A percentile compares a stretch with the other conserved stretches of the same genome.
These are phyloP conservation scores for Gossypium schwendimanii DNA, from an alignment of 441 rosid species.

Conservation along the genomic window DNA sequence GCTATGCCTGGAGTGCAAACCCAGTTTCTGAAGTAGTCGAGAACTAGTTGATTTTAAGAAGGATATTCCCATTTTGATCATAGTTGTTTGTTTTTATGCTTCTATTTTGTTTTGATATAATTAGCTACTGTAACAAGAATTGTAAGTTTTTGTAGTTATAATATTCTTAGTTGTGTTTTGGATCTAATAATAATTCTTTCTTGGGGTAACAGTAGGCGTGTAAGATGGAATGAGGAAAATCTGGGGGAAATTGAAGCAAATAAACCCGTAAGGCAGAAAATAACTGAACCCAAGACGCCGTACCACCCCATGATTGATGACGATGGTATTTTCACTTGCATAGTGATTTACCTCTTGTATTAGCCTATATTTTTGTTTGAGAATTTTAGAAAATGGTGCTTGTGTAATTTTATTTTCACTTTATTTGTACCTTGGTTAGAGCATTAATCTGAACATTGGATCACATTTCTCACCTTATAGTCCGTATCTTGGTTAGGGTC, in stretches of 20 bases:
- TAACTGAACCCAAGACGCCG: slow-evolving; percentile 99
- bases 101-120: background rate
- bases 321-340: slow-evolving; percentile 51
- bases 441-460: background rate
- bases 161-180: background rate
- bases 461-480: background rate
- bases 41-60: background rate
- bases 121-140: background rate
- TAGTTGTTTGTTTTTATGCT: background rate
- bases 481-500: slow-evolving; percentile 32
- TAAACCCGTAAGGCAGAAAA: slow-evolving; percentile 98
- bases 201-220: slow-evolving; percentile 51
- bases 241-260: slow-evolving; percentile 87
- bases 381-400: background rate
- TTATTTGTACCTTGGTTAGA: background rate
- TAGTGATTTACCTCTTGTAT: background rate
- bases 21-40: background rate
- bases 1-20: background rate
- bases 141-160: background rate
- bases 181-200: slow-evolving; percentile 15
- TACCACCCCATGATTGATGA: slow-evolving; percentile 93
- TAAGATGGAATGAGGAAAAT: slow-evolving; percentile 83
- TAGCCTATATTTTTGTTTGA: background rate
- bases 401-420: background rate
- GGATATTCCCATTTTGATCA: background rate